Evolutionary conservation across 768 basidiomycete genomes (phyloP), one percentile per base, ranked within the genome.

Genomic region (Suillus fuscotomentosus): DNA sequence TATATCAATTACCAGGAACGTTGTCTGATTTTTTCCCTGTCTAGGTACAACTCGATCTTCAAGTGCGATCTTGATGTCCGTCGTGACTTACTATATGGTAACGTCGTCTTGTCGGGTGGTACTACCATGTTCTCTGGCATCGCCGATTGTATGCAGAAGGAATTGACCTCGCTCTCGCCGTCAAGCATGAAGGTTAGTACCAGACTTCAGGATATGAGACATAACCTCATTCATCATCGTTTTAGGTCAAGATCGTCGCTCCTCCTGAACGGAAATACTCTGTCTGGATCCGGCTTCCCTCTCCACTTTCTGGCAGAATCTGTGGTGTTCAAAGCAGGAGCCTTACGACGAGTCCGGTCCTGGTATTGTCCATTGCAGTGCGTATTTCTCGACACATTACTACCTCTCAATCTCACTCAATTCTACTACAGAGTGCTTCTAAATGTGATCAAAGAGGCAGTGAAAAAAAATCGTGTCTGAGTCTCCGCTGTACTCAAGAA

Each of bases 111-210:
- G 71, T 85, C 84, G 64, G 94, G 94, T 73, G 94, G 94, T 74
- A 92, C 92, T 67, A 95, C 93, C 73, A 95, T 96, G 94, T 95
- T 95, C 91, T 89, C 92, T 70, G 95, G 94, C 83, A 95, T 97
- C 71, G 87, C 94, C 70, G 95, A 97, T 79, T 90, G 95, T 72
- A 93, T 97, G 92, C 91, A 94, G 78, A 95, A 94, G 84, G 94
- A 97, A 81, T 82, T 97, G 75, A 91, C 91, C 24, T 81, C 89
- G 24, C 83, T 95, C 69, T 69, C 74, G 42, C 94, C 95, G 34
- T 85, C 91, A 64, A 92, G 90, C 80, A 91, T 96, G 91, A 96
- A 95, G 88, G 84, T 82, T 43, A 38, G 82, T 74, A 34, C 22
- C 10, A 15, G 8, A 45, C 53, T 42, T 31, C 31, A 7, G 6